Evolutionary conservation across 805 yeast genomes (phyloP).

Genomic region (Yamadazyma insecticola): DNA sequence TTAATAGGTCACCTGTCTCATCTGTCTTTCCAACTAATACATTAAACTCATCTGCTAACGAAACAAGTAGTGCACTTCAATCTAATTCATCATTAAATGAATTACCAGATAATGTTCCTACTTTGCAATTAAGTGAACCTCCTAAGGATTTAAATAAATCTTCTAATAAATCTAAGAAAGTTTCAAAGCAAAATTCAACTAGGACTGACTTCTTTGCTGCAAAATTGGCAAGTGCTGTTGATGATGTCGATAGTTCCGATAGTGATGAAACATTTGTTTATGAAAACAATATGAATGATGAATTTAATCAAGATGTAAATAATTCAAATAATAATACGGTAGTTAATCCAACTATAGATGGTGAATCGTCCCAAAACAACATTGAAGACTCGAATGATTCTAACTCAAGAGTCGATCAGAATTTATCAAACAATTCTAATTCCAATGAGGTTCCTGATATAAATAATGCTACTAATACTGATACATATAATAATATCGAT

Average conservation of each 20-base stretch:
- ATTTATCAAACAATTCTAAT: background rate
- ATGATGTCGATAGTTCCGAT: slow-evolving; percentile 81
- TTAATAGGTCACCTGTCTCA: slow-evolving; percentile 31
- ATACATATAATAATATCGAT: background rate
- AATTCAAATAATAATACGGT: slow-evolving; percentile 5
- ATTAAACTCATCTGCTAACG: slow-evolving; percentile 1
- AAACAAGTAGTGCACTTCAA: too few relatives aligned
- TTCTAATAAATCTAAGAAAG: slow-evolving; percentile 20
- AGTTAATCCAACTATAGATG: slow-evolving; percentile 2
- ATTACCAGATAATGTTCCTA: slow-evolving; percentile 10
- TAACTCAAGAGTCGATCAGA: background rate
- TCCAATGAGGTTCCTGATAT: background rate
- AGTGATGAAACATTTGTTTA: slow-evolving; percentile 96
- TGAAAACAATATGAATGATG: slow-evolving; percentile 42
- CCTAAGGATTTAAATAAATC: slow-evolving; percentile 2
- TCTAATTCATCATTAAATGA: background rate
- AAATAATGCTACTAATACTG: background rate
- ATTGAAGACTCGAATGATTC: background rate
- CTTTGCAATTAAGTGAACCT: slow-evolving; percentile 7
- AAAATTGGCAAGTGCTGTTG: slow-evolving; percentile 88
- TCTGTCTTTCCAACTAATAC: slow-evolving; percentile 12
- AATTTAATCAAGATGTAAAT: slow-evolving; percentile 5
- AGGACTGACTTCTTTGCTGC: slow-evolving; percentile 95
- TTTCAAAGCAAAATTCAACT: slow-evolving; percentile 53
- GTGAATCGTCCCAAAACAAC: background rate